Percentiles rank a stretch among this genome's conserved stretches.
phyloP scores from a whole-genome alignment of 2,329 filamentous ascomycete genomes.

The Rhynchosporium agropyri region DNA sequence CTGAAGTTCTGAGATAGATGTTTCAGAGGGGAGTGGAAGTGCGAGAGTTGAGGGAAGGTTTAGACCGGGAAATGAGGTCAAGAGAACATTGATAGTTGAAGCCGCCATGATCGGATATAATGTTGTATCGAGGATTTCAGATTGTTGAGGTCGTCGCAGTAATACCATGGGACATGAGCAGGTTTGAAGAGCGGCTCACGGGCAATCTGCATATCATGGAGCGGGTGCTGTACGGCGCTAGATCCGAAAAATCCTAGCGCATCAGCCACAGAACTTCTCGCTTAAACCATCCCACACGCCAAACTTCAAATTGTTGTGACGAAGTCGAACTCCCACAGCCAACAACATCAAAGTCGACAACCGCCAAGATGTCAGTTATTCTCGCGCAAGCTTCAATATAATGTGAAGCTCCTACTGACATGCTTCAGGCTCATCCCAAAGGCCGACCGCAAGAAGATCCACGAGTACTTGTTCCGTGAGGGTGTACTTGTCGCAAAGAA shows the following conservation, averaged over 20 bases:
- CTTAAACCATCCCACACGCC: conserved; percentile 4
- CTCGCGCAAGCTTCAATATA: background rate
- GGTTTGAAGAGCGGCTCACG: background rate
- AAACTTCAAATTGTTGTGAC: conserved; percentile 12
- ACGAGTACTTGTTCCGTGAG: conserved; percentile 98
- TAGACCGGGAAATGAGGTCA: conserved; percentile 83
- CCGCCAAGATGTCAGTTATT: conserved; percentile 49
- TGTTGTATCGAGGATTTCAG: background rate
- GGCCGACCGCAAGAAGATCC: conserved; percentile 99
- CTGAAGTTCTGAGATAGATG: conserved; percentile 69
- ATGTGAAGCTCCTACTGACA: conserved; percentile 31
- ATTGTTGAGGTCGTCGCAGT: background rate
- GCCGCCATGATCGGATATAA: conserved; percentile 52
- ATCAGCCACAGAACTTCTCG: conserved; percentile 25
- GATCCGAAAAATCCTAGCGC: background rate
- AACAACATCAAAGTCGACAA: conserved; percentile 35
- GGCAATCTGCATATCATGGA: background rate
- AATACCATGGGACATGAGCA: background rate
- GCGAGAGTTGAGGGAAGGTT: conserved; percentile 81
- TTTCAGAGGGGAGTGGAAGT: conserved; percentile 68
- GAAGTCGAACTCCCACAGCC: conserved; percentile 25
- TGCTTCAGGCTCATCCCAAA: conserved; percentile 95
- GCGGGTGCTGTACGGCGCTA: conserved; percentile 13
- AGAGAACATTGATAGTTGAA: conserved; percentile 73
- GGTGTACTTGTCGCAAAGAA: conserved; percentile 96